Evolutionary conservation across 306 rosid genomes (phyloP), one percentile per base, ranked within the genome.

Genomic region (Rosa rugosa): DNA sequence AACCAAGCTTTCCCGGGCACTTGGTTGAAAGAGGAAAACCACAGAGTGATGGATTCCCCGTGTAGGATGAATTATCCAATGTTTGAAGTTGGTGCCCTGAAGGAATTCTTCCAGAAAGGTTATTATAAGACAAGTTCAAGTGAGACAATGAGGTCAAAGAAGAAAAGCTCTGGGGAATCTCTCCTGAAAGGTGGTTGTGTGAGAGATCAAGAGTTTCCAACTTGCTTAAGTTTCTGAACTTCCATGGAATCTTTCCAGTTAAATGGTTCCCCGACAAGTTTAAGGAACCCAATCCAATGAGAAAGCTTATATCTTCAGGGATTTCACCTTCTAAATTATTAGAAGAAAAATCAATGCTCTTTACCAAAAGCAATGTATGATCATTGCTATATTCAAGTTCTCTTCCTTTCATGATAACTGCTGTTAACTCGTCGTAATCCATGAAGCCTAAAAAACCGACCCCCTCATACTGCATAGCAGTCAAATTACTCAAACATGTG

Each of bases 121-220:
- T 8, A 12, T 78, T 78, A 69, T 31, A 59, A 27, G 82, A 79
- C 64, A 79, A 79, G 71, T 59, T 36, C 70, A 79, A 44, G 76
- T 59, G 46, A 59, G 63, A 57, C 77, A 79, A 59, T 5, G 47
- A n/a, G 11, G 11, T 36, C 50, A 79, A 18, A 34, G 22, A 34
- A 45, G 77, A 23, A 17, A 79, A 16, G 71, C 76, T 71, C 36
- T 25, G 34, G 17, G 82, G 77, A 60, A 79, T 79, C 8, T 67
- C 22, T 23, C 82, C 77, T 11, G 49, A 12, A 6, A 79, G 71
- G 36, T 36, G 62, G 65, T 79, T 79, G 50, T 34, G 63, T 5
- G 82, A 79, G 49, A 79, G 38, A 59, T 79, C 77, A 45, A 79
- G 71, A 12, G 38, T 57, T 45, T 70, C 76, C 46, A 79, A 44